phyloP scores from a whole-genome alignment of 2,329 filamentous ascomycete genomes.

The Colletotrichum gigasporum region DNA sequence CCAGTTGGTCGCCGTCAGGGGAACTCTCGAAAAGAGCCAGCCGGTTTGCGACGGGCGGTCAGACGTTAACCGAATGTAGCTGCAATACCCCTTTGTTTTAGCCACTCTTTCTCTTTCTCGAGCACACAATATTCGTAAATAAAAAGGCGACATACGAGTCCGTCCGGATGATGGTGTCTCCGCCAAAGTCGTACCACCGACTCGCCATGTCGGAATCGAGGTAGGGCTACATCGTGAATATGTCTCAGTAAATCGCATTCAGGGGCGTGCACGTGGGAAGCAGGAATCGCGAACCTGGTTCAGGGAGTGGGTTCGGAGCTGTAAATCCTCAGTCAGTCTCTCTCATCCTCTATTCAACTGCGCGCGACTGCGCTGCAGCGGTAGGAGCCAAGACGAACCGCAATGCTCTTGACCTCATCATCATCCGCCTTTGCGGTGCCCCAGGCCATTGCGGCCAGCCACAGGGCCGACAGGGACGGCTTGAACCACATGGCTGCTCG shows the following conservation, averaged over 20 bases:
- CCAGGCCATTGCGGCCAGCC: constrained; percentile 61
- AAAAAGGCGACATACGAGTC: constrained; percentile 64
- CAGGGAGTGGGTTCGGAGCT: constrained; percentile 90
- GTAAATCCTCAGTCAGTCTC: constrained; percentile 35
- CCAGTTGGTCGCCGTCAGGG: constrained; percentile 98
- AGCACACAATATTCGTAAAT: background rate
- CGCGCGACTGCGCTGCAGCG: background rate
- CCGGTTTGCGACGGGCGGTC: constrained; percentile 91
- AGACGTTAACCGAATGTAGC: constrained; percentile 91
- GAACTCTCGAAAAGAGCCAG: constrained; percentile 93
- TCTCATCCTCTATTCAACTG: background rate
- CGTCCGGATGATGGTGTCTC: constrained; percentile 85
- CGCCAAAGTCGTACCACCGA: constrained; percentile 99
- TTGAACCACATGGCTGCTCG: constrained; percentile 54
- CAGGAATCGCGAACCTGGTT: constrained; percentile 63
- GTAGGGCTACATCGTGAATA: constrained; percentile 74
- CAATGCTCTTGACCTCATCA: constrained; percentile 59
- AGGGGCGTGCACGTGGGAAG: constrained; percentile 2
- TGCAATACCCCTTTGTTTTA: constrained; percentile 47
- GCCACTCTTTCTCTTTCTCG: constrained; percentile 2
- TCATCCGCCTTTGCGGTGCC: constrained; percentile 58
- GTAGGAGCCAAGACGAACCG: constrained; percentile 46
- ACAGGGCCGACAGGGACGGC: constrained; percentile 55
- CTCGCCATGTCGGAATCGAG: constrained; percentile 98
- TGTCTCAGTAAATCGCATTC: constrained; percentile 18